Evolutionary conservation across 805 yeast genomes (phyloP), one percentile per base, ranked within the genome.

Genomic region (Metschnikowia colocasiae): DNA sequence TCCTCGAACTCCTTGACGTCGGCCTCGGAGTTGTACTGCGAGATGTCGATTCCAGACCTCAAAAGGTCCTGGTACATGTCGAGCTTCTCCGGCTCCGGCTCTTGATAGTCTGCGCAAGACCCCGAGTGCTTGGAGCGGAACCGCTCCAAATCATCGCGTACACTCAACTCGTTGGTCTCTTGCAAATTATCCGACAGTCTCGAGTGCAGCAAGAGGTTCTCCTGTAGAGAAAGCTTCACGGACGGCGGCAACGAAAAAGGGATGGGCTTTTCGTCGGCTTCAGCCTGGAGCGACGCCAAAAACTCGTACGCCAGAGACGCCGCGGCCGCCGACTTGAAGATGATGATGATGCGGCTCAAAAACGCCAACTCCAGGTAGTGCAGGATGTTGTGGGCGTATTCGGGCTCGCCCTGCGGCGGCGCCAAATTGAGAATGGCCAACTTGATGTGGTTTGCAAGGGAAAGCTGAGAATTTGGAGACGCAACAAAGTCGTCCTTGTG

Each of bases 361-460:
- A 65, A 68, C n/a, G 75, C 67, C 35, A 72, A 53, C 34, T 61
- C 64, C 20, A 71, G 63, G 75, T 75, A 72, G 53, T 67, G 59
- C 35, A 56, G 49, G 27, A 71, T 67, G 29, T 59, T 55, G 37
- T 58, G 57, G 26, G 65, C 44, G 47, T 59, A 62, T 5, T 51
- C 55, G 8, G 46, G 48, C 2, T 30, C 44, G 10, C 15, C 48
- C 3, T 51, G 42, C 1, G 39, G 38, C 6, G 42, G 48, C 19
- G 59, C 55, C 18, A 61, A 49, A 41, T 64, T 67, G 23, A 69
- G 54, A 2, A 69, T 57, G 6, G 60, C 56, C 27, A 63, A 48
- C 49, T 71, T 72, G 39, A 72, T 59, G 48, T 59, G 60, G 52
- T 68, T 73, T 10, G 61, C 73, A 16, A 69, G 57, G n/a, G 73